Evolutionary conservation across 2,329 filamentous ascomycete species (phyloP).

Genomic region (Colletotrichum sansevieriae): DNA sequence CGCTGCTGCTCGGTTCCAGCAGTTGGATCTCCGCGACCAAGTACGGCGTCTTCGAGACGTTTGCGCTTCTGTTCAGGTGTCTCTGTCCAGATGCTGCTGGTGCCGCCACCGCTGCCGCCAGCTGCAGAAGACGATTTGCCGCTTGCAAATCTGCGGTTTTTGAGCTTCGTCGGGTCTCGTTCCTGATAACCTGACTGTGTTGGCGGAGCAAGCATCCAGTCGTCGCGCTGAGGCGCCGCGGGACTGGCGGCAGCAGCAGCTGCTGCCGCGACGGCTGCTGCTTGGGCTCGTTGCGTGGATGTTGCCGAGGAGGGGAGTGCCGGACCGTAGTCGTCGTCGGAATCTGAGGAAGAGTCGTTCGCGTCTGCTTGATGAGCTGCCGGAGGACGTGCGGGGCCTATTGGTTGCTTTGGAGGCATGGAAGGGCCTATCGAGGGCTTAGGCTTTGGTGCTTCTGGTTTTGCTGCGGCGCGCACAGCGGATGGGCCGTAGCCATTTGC

Average conservation of each 20-base stretch:
- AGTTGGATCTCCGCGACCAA: conserved; percentile 71
- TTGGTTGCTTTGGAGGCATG: conserved; percentile 49
- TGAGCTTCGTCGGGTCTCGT: conserved; percentile 86
- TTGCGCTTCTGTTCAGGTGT: conserved; percentile 89
- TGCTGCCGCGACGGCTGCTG: conserved; percentile 52
- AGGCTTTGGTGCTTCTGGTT: conserved; percentile 36
- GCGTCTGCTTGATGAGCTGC: conserved; percentile 51
- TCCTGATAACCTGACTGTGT: conserved; percentile 66
- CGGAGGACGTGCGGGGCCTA: conserved; percentile 60
- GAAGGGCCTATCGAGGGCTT: conserved; percentile 47
- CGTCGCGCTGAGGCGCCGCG: conserved; percentile 76
- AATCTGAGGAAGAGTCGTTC: conserved; percentile 54
- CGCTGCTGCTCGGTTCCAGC: conserved; percentile 52
- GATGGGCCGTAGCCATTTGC: conserved; percentile 50
- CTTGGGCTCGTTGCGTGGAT: conserved; percentile 48
- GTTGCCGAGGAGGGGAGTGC: conserved; percentile 62
- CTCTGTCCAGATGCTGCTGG: conserved; percentile 88
- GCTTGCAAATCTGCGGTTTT: conserved; percentile 85
- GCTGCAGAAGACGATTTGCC: conserved; percentile 53
- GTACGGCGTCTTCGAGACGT: conserved; percentile 82
- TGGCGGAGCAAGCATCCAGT: conserved; percentile 85
- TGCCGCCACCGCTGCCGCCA: conserved; percentile 48
- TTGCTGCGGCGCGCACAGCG: conserved; percentile 41
- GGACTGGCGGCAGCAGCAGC: conserved; percentile 47
- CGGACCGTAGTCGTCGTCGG: conserved; percentile 70